Evolutionary conservation across 2,329 filamentous ascomycete genomes (phyloP).

Genomic region (Corynespora cassiicola): DNA sequence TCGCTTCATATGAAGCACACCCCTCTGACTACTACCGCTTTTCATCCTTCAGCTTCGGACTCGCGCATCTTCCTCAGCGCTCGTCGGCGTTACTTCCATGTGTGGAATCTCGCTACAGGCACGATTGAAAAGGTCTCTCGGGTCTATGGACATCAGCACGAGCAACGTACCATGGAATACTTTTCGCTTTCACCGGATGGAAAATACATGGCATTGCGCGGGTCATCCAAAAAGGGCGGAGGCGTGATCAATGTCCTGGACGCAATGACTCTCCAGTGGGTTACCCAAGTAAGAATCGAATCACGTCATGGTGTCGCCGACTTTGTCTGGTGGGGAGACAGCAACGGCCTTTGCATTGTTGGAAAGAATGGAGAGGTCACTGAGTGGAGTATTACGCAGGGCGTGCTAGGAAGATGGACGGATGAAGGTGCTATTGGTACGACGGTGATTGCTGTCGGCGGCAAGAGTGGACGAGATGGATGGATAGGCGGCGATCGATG

Average conservation of each 20-base stretch:
- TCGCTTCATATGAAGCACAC: constrained; percentile 86
- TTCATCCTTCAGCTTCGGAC: constrained; percentile 71
- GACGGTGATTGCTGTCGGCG: constrained; percentile 81
- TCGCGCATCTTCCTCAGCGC: constrained; percentile 88
- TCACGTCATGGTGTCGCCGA: constrained; percentile 84
- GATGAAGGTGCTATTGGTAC: constrained; percentile 90
- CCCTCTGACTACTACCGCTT: constrained; percentile 83
- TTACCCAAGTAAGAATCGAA: constrained; percentile 81
- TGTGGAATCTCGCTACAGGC: constrained; percentile 87
- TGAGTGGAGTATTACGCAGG: constrained; percentile 78
- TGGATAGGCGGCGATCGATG: constrained; percentile 81
- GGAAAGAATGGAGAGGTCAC: constrained; percentile 89
- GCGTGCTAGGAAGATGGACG: constrained; percentile 81
- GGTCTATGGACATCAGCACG: constrained; percentile 75
- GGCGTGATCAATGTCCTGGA: constrained; percentile 87
- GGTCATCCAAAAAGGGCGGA: constrained; percentile 81
- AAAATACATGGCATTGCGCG: constrained; percentile 81
- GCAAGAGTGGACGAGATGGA: constrained; percentile 64
- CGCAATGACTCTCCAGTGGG: constrained; percentile 83
- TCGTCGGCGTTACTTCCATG: constrained; percentile 88
- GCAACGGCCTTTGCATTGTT: constrained; percentile 79
- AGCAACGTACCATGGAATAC: constrained; percentile 88
- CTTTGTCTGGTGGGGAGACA: constrained; percentile 90
- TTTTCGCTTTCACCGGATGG: constrained; percentile 90
- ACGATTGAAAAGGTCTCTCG: constrained; percentile 81